Percentiles rank a stretch among this genome's conserved stretches.
phyloP scores from a whole-genome alignment of 2,329 filamentous ascomycete species.

The Chaetomium sp. region DNA sequence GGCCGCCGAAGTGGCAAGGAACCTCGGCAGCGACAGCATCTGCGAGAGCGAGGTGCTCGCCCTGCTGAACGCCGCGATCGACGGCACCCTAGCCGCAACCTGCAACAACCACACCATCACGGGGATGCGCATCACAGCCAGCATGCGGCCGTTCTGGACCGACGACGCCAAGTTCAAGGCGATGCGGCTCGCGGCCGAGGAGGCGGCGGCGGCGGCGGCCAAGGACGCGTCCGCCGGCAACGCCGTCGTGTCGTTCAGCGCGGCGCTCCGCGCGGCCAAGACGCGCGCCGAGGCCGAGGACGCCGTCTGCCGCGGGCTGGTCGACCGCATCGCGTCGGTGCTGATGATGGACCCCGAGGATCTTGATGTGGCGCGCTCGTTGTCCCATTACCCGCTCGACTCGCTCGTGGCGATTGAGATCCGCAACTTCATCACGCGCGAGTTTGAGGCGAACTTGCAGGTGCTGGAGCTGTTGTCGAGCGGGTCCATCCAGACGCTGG shows the following conservation, averaged over 20 bases:
- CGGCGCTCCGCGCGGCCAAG: slow-evolving; percentile 47
- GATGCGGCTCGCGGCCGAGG: slow-evolving; percentile 47
- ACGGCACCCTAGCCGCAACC: slow-evolving; percentile 44
- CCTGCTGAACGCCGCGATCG: slow-evolving; percentile 54
- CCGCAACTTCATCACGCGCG: slow-evolving; percentile 54
- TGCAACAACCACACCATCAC: slow-evolving; percentile 57
- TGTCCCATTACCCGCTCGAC: slow-evolving; percentile 50
- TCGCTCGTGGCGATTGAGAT: slow-evolving; percentile 55
- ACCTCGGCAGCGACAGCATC: slow-evolving; percentile 51
- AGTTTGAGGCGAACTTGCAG: slow-evolving; percentile 55
- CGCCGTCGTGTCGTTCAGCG: slow-evolving; percentile 47
- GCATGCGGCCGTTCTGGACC: slow-evolving; percentile 55
- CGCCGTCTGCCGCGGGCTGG: slow-evolving; percentile 50
- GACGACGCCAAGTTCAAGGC: slow-evolving; percentile 57
- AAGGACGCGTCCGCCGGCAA: slow-evolving; percentile 37
- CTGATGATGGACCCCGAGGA: slow-evolving; percentile 55
- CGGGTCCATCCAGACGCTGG: slow-evolving; percentile 52
- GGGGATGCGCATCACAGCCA: slow-evolving; percentile 53
- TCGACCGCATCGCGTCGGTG: slow-evolving; percentile 52
- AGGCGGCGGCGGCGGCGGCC: slow-evolving; percentile 42
- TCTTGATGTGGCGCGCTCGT: slow-evolving; percentile 49
- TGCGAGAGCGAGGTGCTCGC: slow-evolving; percentile 57
- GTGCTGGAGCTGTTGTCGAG: slow-evolving; percentile 58
- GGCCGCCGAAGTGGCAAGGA: slow-evolving; percentile 46
- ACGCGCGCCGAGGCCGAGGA: slow-evolving; percentile 50